Evolutionary conservation across 2,329 filamentous ascomycete genomes (phyloP).

Genomic region (Penicillium sp.): DNA sequence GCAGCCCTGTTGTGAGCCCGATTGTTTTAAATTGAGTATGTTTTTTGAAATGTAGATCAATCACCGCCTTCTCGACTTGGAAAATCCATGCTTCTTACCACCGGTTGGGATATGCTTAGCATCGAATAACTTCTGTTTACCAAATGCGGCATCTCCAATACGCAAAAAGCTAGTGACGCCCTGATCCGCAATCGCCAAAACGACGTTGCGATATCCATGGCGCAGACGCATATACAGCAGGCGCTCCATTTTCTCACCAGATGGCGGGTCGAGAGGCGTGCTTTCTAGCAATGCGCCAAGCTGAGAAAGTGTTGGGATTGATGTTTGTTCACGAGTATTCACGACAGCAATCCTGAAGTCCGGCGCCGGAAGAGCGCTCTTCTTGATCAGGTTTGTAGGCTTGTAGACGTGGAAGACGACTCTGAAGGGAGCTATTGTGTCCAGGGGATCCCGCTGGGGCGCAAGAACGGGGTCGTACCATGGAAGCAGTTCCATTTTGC

Average conservation of each 20-base stretch:
- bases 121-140: conserved; percentile 69
- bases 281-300: conserved; percentile 69
- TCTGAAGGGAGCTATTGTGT: conserved; percentile 59
- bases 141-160: conserved; percentile 77
- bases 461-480: conserved; percentile 61
- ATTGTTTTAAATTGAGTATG: neutral
- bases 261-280: conserved; percentile 67
- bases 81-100: conserved; percentile 30
- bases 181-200: conserved; percentile 85
- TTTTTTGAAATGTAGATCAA: neutral
- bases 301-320: conserved; percentile 71
- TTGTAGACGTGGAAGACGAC: conserved; percentile 84
- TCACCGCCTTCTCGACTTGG: conserved; percentile 34
- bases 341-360: conserved; percentile 85
- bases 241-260: conserved; percentile 47
- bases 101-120: conserved; percentile 28
- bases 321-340: conserved; percentile 66
- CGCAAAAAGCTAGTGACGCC: conserved; percentile 86
- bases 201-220: conserved; percentile 78
- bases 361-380: conserved; percentile 72
- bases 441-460: conserved; percentile 18
- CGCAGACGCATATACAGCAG: conserved; percentile 75
- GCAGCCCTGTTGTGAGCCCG: neutral
- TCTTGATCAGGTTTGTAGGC: conserved; percentile 68
- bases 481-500: conserved; percentile 70